Evolutionary conservation across 768 basidiomycete species (phyloP).

Genomic region (Pisolithus sp.): DNA sequence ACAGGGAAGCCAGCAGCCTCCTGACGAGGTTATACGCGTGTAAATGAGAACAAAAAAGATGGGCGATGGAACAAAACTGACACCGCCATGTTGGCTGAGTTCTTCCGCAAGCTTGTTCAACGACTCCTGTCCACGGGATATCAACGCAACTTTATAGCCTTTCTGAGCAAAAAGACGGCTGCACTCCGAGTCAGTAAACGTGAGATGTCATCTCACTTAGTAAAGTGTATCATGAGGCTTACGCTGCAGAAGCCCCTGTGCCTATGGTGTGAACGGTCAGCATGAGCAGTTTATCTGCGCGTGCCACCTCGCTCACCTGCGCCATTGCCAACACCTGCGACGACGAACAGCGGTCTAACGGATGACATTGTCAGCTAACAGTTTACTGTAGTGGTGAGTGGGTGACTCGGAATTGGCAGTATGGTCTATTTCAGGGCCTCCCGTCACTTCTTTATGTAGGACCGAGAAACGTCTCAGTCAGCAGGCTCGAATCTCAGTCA

Average conservation of each 20-base stretch:
- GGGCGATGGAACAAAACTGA: slow-evolving; percentile 16
- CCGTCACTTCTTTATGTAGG: slow-evolving; percentile 8
- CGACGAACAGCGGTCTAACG: slow-evolving; percentile 47
- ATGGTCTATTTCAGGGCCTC: too few relatives aligned
- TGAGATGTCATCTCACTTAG: background rate
- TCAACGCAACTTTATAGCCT: slow-evolving; percentile 62
- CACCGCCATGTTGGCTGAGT: slow-evolving; percentile 54
- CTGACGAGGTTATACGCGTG: slow-evolving; percentile 25
- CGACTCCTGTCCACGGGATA: slow-evolving; percentile 50
- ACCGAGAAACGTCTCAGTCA: background rate
- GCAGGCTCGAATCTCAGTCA: background rate
- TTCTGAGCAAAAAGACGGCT: slow-evolving; percentile 56
- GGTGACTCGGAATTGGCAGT: background rate
- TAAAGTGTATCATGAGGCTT: slow-evolving; percentile 12
- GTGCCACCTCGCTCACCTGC: slow-evolving; percentile 18
- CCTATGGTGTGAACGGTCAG: slow-evolving; percentile 24
- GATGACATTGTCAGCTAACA: slow-evolving; percentile 19
- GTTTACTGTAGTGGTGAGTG: background rate
- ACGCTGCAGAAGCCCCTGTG: slow-evolving; percentile 58
- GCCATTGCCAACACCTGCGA: slow-evolving; percentile 48
- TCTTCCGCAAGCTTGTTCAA: slow-evolving; percentile 49
- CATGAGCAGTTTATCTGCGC: background rate
- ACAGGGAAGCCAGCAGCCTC: slow-evolving; percentile 60
- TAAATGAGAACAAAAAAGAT: background rate
- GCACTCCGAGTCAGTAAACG: slow-evolving; percentile 1